A percentile compares a stretch with the other conserved stretches of the same genome.
These are phyloP conservation scores for Penicillium sp. DNA, from an alignment of 2,329 filamentous ascomycete species.

Conservation along the genomic window DNA sequence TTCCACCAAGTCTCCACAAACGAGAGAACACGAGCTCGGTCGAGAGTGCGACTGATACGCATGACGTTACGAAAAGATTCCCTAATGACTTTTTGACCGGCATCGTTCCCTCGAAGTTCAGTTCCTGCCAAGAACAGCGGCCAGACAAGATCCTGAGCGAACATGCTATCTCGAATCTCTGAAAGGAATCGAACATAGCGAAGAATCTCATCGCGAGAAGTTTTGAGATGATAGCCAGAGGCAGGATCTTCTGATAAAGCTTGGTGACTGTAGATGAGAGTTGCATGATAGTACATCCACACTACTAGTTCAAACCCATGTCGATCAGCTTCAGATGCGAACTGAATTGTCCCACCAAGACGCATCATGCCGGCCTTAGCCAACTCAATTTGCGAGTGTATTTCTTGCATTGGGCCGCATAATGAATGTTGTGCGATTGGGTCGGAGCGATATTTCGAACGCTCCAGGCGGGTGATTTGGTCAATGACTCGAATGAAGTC, in stretches of 20 bases:
- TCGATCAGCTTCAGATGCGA: slow-evolving; percentile 13
- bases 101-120: slow-evolving; percentile 16
- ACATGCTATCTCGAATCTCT: slow-evolving; percentile 11
- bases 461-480: slow-evolving; percentile 20
- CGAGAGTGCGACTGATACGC: slow-evolving; percentile 13
- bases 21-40: slow-evolving; percentile 8
- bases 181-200: slow-evolving; percentile 6
- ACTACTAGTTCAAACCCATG: slow-evolving; percentile 15
- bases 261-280: slow-evolving; percentile 21
- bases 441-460: neutral
- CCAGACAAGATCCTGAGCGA: slow-evolving; percentile 31
- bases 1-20: slow-evolving; percentile 12
- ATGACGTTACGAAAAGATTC: slow-evolving; percentile 7
- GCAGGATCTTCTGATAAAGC: slow-evolving; percentile 9
- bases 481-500: slow-evolving; percentile 22
- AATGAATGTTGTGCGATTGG: neutral
- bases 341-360: slow-evolving; percentile 2
- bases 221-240: neutral
- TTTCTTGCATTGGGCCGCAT: neutral
- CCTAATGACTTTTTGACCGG: slow-evolving; percentile 1
- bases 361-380: slow-evolving; percentile 4
- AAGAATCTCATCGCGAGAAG: slow-evolving; percentile 14
- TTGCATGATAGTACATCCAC: slow-evolving; percentile 22
- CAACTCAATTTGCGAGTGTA: slow-evolving; percentile 3
- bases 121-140: slow-evolving; percentile 30